Conservation (phyloP, 441 rosid genomes). For the Aquilaria agallochum region DNA sequence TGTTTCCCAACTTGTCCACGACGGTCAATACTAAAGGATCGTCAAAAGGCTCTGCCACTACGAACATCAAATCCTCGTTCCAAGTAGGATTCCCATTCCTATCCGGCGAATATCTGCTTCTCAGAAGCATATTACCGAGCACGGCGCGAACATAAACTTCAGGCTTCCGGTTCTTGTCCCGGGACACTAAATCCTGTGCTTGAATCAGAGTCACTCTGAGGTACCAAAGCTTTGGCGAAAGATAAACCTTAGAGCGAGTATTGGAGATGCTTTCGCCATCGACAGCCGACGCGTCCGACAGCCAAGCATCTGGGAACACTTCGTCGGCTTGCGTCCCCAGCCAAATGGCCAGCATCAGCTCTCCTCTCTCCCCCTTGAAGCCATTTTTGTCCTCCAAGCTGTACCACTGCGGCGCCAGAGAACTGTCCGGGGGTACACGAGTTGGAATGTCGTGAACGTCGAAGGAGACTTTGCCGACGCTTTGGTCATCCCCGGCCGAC, state of each 20-base stretch:
- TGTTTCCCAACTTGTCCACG: constrained; percentile 29
- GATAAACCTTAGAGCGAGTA: constrained; percentile 45
- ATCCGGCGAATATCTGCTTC: constrained; percentile 34
- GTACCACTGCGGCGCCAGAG: constrained; percentile 53
- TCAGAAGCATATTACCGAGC: constrained; percentile 38
- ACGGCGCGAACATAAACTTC: constrained; percentile 28
- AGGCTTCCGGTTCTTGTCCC: constrained; percentile 33
- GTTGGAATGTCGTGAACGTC: constrained; percentile 40
- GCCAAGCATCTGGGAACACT: constrained; percentile 52
- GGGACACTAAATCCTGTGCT: constrained; percentile 49
- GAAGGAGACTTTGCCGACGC: constrained; percentile 37
- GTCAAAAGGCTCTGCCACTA: constrained; percentile 46
- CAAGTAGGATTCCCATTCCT: constrained; percentile 39
- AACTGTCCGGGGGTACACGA: constrained; percentile 50
- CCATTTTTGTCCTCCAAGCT: constrained; percentile 39
- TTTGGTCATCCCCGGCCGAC: constrained; percentile 20
- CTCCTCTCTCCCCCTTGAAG: constrained; percentile 28
- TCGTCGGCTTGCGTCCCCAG: constrained; percentile 52
- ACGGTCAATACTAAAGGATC: constrained; percentile 28
- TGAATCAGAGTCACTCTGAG: constrained; percentile 45
- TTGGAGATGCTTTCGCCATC: constrained; percentile 30
- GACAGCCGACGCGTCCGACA: constrained; percentile 37
- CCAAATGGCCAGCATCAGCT: constrained; percentile 54
- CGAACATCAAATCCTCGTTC: constrained; percentile 62
- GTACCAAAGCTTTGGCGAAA: constrained; percentile 54